These are phyloP conservation scores for Vickermania spadyakhi DNA, from an alignment of 208 protist genomes.

Conservation along the genomic window DNA sequence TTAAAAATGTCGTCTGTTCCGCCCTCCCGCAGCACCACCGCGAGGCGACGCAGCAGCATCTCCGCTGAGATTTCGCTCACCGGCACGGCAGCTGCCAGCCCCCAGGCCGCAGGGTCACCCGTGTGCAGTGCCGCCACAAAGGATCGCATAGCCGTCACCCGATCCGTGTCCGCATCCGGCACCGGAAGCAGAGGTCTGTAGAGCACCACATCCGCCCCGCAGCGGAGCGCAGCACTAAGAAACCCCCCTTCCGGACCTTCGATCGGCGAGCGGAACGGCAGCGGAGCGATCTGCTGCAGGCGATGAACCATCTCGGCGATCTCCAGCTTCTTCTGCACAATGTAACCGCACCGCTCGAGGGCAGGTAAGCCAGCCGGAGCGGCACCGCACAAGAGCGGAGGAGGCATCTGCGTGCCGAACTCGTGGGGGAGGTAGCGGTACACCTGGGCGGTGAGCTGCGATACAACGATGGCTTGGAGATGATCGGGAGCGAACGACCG, in stretches of 20 bases:
- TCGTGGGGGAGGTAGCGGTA: conserved; percentile 77
- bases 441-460: conserved; percentile 67
- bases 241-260: not conserved
- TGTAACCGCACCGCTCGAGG: not conserved
- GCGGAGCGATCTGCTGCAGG: not conserved
- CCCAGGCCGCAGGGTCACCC: not conserved
- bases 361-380: not conserved
- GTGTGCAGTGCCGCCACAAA: not conserved
- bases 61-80: conserved; percentile 4
- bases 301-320: not conserved
- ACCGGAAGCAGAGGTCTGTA: not conserved
- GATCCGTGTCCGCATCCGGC: not conserved
- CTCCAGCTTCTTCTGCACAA: not conserved
- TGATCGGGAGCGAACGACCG: not conserved
- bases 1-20: not conserved
- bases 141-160: not conserved
- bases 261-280: not conserved
- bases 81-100: not conserved
- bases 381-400: conserved; percentile 34
- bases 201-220: conserved; percentile 1
- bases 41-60: conserved; percentile 26
- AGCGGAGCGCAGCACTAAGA: not conserved
- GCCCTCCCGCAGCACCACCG: conserved; percentile 35
- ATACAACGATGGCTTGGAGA: conserved; percentile 33
- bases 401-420: conserved; percentile 77